Base-by-base conservation (phyloP, 2,329 filamentous ascomycete genomes). In the Waltergamsia citrina region DNA sequence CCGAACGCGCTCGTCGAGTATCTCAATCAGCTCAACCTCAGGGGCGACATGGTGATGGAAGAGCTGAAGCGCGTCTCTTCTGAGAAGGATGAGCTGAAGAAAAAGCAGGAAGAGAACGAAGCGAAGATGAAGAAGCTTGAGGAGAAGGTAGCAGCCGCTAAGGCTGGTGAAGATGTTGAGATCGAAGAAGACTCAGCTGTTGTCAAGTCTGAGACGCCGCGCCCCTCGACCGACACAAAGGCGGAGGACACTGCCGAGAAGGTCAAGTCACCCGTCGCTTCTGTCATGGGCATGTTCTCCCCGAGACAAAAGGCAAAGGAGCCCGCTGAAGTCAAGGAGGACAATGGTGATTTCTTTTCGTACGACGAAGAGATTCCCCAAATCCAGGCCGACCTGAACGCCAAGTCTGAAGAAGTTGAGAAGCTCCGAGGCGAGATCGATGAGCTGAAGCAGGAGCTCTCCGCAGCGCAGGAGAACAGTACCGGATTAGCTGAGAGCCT, bases 41-140 rank as follows among this genome's bases (percentile, higher is more conserved):
- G 93, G 51, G 80, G 81, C 27, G 85, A 94, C 48, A 93, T 98
- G 84, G 79, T 94, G 4, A 80, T 93, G 74, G 83, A 94, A 29
- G 92, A 98, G 57, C 67, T 95, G 37, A 95, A 93, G 60, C 72
- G 86, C 10, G 78, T 96, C 0, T 82, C 86, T 0, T 71, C 73
- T 4, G 88, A 96, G 51, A 81, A 83, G 38, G 85, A 94, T 40
- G 74, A 78, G 12, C 67, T 83, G 40, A 90, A 86, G 54, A 83
- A 81, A 57, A 86, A 84, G 53, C 62, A 78, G 3, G 75, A 82
- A n/a, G 74, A 80, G 32, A 65, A 71, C 0, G 74, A 86, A 42
- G 74, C 79, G 49, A 71, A 73, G 33, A 62, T 77, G 1, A 71
- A 70, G 33, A 65, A 72, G 11, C 19, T 80, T 0, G 67, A 72